These are phyloP conservation scores for Fusarium sp. DNA, from an alignment of 2,329 filamentous ascomycete species.

Conservation along the genomic window DNA sequence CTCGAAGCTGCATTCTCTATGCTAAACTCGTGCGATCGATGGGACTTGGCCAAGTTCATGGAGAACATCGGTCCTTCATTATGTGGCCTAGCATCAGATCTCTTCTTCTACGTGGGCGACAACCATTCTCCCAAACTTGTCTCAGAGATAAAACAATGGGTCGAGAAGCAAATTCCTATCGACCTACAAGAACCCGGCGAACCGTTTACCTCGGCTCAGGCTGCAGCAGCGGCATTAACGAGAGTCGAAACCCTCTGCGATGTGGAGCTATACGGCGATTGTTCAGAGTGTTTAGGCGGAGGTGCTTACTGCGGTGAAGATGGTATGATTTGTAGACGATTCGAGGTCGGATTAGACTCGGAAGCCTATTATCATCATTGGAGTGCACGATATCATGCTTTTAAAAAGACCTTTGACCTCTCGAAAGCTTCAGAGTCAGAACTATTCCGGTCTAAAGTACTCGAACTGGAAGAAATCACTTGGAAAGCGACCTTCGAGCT, in stretches of 20 bases:
- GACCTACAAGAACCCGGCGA: not conserved
- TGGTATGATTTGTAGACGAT: not conserved
- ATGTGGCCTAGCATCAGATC: conserved; percentile 1
- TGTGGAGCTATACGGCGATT: not conserved
- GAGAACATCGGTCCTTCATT: conserved; percentile 7
- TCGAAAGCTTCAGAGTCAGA: not conserved
- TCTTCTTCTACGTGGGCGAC: conserved; percentile 6
- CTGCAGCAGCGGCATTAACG: not conserved
- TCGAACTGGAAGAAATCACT: conserved; percentile 3
- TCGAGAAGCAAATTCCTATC: not conserved
- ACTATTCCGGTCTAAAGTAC: not conserved
- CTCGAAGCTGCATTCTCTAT: conserved; percentile 2
- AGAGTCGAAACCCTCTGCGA: not conserved
- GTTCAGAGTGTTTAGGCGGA: not conserved
- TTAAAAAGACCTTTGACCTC: not conserved
- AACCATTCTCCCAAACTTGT: conserved; percentile 8
- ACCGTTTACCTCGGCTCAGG: conserved; percentile 8
- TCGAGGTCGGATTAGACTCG: not conserved
- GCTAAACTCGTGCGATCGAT: not conserved
- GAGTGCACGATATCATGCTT: conserved; percentile 1
- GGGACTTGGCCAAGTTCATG: conserved; percentile 4
- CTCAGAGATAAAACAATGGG: not conserved
- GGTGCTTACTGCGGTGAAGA: not conserved
- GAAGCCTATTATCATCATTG: conserved; percentile 5
- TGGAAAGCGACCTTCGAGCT: conserved; percentile 7